phyloP scores from a whole-genome alignment of 1,284 basidiomycete species.

The Sanghuangporus weigelae region DNA sequence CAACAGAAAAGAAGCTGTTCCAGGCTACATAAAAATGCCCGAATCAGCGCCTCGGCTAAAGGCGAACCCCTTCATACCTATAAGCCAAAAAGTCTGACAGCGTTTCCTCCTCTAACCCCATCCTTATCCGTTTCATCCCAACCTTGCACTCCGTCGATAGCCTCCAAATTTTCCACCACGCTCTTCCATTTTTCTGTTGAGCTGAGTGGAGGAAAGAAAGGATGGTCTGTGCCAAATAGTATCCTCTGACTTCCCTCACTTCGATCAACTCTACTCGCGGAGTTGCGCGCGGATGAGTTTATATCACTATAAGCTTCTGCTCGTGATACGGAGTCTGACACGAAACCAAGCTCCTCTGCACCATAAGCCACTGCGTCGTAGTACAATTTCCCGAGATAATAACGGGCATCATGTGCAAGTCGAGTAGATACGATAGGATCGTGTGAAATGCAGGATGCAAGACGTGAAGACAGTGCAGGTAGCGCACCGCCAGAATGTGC shows the following conservation, averaged over 20 bases:
- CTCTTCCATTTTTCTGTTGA: conserved; percentile 72
- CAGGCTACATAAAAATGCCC: background rate
- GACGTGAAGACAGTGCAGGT: conserved; percentile 73
- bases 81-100: conserved; percentile 56
- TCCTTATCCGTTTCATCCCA: conserved; percentile 61
- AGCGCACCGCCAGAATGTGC: conserved; percentile 84
- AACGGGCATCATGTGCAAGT: conserved; percentile 77
- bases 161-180: conserved; percentile 77
- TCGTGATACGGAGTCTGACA: conserved; percentile 62
- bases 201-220: conserved; percentile 81
- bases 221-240: conserved; percentile 85
- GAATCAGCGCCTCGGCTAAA: background rate
- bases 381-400: conserved; percentile 74
- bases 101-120: conserved; percentile 67
- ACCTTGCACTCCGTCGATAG: conserved; percentile 58
- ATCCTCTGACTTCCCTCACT: conserved; percentile 48
- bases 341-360: conserved; percentile 74
- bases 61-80: background rate
- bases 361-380: conserved; percentile 84
- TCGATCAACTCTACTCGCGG: conserved; percentile 34
- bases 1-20: too few relatives aligned
- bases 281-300: conserved; percentile 29
- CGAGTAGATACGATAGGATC: conserved; percentile 73
- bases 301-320: conserved; percentile 43
- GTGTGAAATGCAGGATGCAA: conserved; percentile 79